Percentiles rank a stretch among this genome's conserved stretches.
Evolutionary conservation across 129 eudicot species (phyloP).

Genomic region (Flaveria bidentis): DNA sequence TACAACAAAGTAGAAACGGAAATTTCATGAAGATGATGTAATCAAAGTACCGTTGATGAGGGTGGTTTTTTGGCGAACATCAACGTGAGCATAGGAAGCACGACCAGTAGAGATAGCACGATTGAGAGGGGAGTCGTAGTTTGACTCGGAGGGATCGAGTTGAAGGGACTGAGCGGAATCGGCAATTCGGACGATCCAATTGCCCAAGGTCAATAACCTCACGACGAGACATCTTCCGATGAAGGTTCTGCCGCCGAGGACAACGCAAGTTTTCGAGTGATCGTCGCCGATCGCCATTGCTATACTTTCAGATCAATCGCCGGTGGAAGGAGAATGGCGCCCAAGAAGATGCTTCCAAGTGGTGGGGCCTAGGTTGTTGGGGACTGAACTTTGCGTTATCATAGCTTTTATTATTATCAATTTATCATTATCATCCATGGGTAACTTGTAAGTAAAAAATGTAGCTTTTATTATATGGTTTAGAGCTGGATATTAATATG

Average conservation of each 20-base stretch:
- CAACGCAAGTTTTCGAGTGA: constrained; percentile 54
- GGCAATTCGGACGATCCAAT: constrained; percentile 85
- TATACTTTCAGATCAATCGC: background rate
- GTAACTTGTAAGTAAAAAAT: background rate
- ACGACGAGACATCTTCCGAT: constrained; percentile 69
- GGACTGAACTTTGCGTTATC: constrained; percentile 12
- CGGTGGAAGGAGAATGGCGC: constrained; percentile 12
- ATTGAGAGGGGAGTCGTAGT: constrained; percentile 46
- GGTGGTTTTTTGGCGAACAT: constrained; percentile 50
- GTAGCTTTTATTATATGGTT: no score
- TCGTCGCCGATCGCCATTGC: constrained; percentile 45
- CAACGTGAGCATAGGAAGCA: constrained; percentile 69
- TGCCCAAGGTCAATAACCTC: constrained; percentile 55
- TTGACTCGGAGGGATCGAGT: constrained; percentile 47
- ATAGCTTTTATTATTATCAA: constrained; percentile 1
- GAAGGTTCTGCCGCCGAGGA: constrained; percentile 72
- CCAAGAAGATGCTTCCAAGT: constrained; percentile 1
- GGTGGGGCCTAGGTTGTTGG: constrained; percentile 27
- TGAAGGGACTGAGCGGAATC: constrained; percentile 53
- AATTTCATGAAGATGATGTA: background rate
- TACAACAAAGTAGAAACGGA: background rate
- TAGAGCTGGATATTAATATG: no score
- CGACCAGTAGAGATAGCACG: constrained; percentile 65
- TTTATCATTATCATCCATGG: no score
- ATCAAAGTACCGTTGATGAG: constrained; percentile 46